Evolutionary conservation across 1,284 basidiomycete genomes (phyloP), one percentile per base, ranked within the genome.

Genomic region (Cryptococcus sp.): DNA sequence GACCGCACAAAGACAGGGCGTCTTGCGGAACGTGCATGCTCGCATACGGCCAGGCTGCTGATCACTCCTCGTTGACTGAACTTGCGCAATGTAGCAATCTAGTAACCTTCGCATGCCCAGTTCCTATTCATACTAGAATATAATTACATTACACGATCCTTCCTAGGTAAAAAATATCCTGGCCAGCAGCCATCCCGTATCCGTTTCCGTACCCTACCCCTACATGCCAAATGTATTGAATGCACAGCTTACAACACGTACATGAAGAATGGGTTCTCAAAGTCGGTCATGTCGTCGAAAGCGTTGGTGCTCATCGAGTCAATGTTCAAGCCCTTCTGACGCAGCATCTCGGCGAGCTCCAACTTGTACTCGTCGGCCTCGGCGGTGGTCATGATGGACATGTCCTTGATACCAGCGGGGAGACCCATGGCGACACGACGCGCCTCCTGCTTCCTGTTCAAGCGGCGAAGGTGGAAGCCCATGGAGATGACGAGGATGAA

Each of bases 331-430:
- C 68, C 66, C 37, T 66, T 47, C 2, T 58, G 50, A 13, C 50
- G 20, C 59, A 72, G 54, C 13, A 53, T 54, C 52, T 61, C 59
- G 25, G 50, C 55, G 39, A 70, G 44, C 46, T 68, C 64, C 10
- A 49, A 37, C 55, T 58, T 67, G 63, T 70, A 70, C n/a, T 61
- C 64, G n/a, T 61, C 62, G n/a, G 67, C 70, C 54, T 70, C 65
- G 17, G 57, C 54, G n/a, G 52, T 51, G 23, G 55, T 52, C 62
- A 68, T 66, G 47, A 59, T 52, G 16, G 70, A 74, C 23, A 69
- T 73, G 58, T 77, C 75, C 60, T 74, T 70, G 55, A 75, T 46
- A 34, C 72, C 58, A 37, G 64, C 69, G 5, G 73, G 69, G 29
- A 72, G 55, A 46, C 75, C 75, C 26, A 75, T 52, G 25, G 73